Evolutionary conservation across 306 rosid genomes (phyloP).

Genomic region (Citrullus mucosospermus): DNA sequence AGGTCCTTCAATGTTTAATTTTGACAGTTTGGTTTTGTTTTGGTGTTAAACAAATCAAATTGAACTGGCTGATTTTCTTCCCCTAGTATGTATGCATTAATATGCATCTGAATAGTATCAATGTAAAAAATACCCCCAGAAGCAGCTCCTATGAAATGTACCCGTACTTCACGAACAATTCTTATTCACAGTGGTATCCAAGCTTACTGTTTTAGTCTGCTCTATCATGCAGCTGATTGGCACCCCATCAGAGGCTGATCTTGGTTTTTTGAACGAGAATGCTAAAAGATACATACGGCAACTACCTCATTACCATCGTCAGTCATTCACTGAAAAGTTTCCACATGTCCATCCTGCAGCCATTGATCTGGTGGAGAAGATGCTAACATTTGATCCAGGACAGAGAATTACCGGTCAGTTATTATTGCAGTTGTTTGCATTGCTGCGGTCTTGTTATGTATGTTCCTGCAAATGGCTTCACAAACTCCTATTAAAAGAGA

Average conservation of each 20-base stretch:
- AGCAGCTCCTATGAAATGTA: background rate
- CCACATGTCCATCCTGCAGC: conserved; percentile 91
- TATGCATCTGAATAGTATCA: background rate
- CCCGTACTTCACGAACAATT: background rate
- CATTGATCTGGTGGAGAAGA: conserved; percentile 91
- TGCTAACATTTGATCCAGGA: conserved; percentile 90
- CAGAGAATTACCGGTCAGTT: conserved; percentile 80
- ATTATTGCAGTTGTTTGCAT: conserved; percentile 11
- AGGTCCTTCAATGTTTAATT: too few species aligned
- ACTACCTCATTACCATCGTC: conserved; percentile 55
- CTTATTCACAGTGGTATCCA: background rate
- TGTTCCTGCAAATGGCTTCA: background rate
- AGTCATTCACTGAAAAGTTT: conserved; percentile 83
- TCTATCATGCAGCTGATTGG: conserved; percentile 79
- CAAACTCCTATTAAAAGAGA: background rate
- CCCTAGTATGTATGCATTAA: background rate
- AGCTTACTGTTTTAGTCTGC: background rate
- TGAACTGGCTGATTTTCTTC: background rate
- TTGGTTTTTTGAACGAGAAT: conserved; percentile 86
- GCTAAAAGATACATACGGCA: conserved; percentile 93
- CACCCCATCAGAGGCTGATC: conserved; percentile 89
- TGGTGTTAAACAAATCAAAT: background rate
- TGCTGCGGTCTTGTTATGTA: background rate
- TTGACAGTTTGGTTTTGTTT: background rate
- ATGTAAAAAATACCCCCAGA: background rate